Evolutionary conservation across 2,329 filamentous ascomycete genomes (phyloP).

Genomic region (Fusarium avenaceum): DNA sequence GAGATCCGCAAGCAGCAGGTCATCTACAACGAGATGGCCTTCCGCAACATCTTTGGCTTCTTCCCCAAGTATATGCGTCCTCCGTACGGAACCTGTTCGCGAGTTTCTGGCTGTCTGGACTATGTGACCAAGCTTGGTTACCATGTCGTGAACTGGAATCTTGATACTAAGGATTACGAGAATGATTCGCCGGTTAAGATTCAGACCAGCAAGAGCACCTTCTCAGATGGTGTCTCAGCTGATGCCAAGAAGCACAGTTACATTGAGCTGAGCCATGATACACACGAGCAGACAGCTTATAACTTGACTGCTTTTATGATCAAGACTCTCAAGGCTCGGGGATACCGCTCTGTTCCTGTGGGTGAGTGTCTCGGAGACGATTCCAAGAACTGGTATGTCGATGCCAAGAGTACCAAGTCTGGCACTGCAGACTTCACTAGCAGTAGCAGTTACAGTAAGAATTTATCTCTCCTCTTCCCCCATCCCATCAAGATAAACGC

Average conservation of each 20-base stretch:
- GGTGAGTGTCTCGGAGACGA: constrained; percentile 69
- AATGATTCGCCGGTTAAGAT: constrained; percentile 64
- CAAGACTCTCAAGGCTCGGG: constrained; percentile 55
- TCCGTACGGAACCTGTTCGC: constrained; percentile 58
- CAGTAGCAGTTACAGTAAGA: constrained; percentile 6
- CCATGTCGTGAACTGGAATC: constrained; percentile 68
- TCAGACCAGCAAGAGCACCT: constrained; percentile 57
- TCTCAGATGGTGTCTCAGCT: constrained; percentile 53
- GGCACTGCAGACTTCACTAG: constrained; percentile 41
- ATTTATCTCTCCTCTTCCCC: neutral
- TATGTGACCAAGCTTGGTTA: constrained; percentile 61
- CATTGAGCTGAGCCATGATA: constrained; percentile 67
- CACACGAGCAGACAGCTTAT: constrained; percentile 61
- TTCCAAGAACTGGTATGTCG: constrained; percentile 64
- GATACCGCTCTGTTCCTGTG: constrained; percentile 64
- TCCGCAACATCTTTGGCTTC: constrained; percentile 57
- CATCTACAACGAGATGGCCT: constrained; percentile 59
- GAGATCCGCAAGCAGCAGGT: constrained; percentile 56
- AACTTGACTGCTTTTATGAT: constrained; percentile 60
- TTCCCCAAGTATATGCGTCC: constrained; percentile 59
- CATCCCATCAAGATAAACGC: neutral
- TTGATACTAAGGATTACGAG: constrained; percentile 72
- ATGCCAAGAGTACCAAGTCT: constrained; percentile 33
- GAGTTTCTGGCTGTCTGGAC: constrained; percentile 54
- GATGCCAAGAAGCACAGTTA: constrained; percentile 52